Evolutionary conservation across 257 asterid genomes (phyloP).

Genomic region (Verbascum thapsus): DNA sequence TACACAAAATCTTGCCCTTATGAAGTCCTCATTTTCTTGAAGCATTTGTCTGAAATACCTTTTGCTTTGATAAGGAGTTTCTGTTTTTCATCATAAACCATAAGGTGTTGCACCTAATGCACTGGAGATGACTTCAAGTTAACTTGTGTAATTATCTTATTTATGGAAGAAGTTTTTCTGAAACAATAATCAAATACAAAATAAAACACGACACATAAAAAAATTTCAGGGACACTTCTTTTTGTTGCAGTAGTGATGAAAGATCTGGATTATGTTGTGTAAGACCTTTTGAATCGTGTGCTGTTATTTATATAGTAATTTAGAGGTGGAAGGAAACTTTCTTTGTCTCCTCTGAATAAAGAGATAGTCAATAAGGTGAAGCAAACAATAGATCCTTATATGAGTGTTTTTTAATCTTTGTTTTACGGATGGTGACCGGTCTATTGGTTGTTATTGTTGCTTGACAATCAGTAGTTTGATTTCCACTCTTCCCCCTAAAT

Average conservation of each 20-base stretch:
- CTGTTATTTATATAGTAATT: not conserved
- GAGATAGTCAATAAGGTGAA: slow-evolving; percentile 12
- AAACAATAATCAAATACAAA: not conserved
- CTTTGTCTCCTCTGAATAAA: not conserved
- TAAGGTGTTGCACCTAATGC: not conserved
- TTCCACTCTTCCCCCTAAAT: not conserved
- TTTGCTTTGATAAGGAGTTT: not conserved
- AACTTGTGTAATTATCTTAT: slow-evolving; percentile 1
- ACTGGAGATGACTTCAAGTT: not conserved
- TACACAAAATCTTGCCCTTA: too few species aligned
- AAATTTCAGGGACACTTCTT: slow-evolving; percentile 21
- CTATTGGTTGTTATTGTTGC: not conserved
- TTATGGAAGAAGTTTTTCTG: not conserved
- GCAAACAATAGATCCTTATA: not conserved
- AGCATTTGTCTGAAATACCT: too few species aligned
- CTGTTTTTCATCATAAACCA: not conserved
- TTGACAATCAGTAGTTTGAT: slow-evolving; percentile 1
- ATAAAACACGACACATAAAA: slow-evolving; percentile 11
- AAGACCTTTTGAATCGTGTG: not conserved
- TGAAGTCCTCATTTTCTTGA: too few species aligned
- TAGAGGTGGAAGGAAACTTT: not conserved
- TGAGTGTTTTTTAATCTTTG: not conserved
- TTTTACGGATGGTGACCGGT: not conserved
- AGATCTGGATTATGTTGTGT: slow-evolving; percentile 2
- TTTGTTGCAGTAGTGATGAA: slow-evolving; percentile 2